Evolutionary conservation across 2,329 filamentous ascomycete genomes (phyloP), one percentile per base, ranked within the genome.

Genomic region (Aspergillus puulaauensis): DNA sequence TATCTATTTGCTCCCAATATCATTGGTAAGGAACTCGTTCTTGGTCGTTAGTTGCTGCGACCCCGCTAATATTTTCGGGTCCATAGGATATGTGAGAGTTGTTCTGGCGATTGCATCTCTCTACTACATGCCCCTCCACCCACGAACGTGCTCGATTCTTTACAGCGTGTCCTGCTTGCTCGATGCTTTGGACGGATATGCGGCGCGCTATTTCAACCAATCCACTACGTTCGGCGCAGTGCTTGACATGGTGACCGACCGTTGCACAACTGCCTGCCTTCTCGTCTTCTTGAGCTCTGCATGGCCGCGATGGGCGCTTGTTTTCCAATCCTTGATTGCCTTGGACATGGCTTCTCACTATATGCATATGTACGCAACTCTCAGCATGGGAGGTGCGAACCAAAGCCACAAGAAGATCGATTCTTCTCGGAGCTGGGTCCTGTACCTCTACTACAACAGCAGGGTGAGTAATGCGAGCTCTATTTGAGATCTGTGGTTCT

Each of bases 61-160:
- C 23, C 12, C 47, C 8, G 17, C 50, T 60, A 46, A 60, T 40
- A 21, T 47, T n/a, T 19, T 5, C 61, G 21, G 54, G 56, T 14
- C 21, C 40, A 52, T 63, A 92, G 90, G 90, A 65, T 93, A 93
- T 76, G 82, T 79, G 57, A 87, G 90, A 68, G 89, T 95, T 70
- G 79, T 93, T 63, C 84, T 93, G 65, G 92, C 93, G 67, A 80
- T 97, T 69, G 91, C 90, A 48, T 97, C 95, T 27, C 87, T 99
- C 65, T 96, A 98, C 81, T 99, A 97, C 81, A 99, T 99, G 95
- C 93, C 95, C 52, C 86, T 98, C 54, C 95, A 99, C 75, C 93
- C 93, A n/a, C 89, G 93, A 69, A 96, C 93, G 39, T 98, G 93
- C 79, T 93, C 90, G 58, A 76, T 93, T 52, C 70, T 79, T 15